Percentiles rank a stretch among this genome's conserved stretches.
Conservation (phyloP, 2,329 filamentous ascomycete genomes). For the Fusarium xyrophilum region DNA sequence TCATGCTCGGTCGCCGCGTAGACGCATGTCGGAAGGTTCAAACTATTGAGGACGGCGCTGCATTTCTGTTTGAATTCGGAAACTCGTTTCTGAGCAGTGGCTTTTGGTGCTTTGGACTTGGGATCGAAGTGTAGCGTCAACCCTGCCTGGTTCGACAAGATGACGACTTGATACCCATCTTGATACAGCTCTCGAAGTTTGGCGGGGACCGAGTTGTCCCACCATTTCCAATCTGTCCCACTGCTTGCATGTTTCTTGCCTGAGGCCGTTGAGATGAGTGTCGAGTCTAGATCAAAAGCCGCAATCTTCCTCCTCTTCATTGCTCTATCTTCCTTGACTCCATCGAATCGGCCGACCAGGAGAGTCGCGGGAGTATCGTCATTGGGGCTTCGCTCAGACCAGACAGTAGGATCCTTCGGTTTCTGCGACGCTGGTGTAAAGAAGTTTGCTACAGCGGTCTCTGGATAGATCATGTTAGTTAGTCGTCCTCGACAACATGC, state of each 20-base stretch:
- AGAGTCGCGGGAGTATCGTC: conserved; percentile 63
- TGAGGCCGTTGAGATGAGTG: conserved; percentile 79
- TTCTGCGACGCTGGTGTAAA: conserved; percentile 90
- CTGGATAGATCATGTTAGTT: conserved; percentile 50
- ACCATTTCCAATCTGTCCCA: conserved; percentile 92
- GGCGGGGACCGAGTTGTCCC: conserved; percentile 73
- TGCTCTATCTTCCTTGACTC: conserved; percentile 50
- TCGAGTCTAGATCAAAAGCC: conserved; percentile 84
- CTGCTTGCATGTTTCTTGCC: conserved; percentile 78
- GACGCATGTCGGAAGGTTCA: conserved; percentile 78
- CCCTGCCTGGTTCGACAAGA: conserved; percentile 90
- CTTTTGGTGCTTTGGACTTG: conserved; percentile 71
- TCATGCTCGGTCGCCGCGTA: conserved; percentile 90
- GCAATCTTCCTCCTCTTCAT: conserved; percentile 64
- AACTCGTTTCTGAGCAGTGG: conserved; percentile 65
- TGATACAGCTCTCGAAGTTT: conserved; percentile 70
- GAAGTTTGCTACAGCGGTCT: conserved; percentile 78
- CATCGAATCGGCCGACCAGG: conserved; percentile 75
- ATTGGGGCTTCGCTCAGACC: conserved; percentile 68
- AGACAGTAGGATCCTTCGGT: conserved; percentile 75
- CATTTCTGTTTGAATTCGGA: conserved; percentile 85
- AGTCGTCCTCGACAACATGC: neutral
- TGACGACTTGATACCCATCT: conserved; percentile 76
- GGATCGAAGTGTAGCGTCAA: conserved; percentile 75
- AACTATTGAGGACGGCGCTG: conserved; percentile 69